phyloP scores from a whole-genome alignment of 73 alveolate species.

The Paramecium tetraurelia region DNA sequence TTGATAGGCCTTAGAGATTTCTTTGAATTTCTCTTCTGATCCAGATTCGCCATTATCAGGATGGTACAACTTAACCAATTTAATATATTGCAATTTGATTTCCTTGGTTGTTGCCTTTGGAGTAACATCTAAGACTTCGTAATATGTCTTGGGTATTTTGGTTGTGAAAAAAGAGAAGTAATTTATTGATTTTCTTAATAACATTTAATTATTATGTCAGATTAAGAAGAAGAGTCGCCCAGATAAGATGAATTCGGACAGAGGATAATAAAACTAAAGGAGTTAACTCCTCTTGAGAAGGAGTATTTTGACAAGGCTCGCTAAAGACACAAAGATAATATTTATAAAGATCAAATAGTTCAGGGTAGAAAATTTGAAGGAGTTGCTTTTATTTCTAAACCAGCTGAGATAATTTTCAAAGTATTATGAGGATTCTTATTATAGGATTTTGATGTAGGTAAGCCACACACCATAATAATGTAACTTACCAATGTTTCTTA shows the following conservation, averaged over 20 bases:
- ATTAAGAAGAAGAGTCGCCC: constrained; percentile 53
- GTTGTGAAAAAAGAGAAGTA: neutral
- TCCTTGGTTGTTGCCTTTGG: neutral
- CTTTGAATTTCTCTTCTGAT: constrained; percentile 36
- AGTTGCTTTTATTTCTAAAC: constrained; percentile 93
- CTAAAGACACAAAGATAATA: constrained; percentile 81
- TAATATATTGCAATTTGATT: neutral
- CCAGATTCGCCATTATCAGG: constrained; percentile 23
- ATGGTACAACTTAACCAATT: constrained; percentile 20
- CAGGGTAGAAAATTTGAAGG: constrained; percentile 93
- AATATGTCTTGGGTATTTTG: neutral
- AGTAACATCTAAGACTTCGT: neutral
- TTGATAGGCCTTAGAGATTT: constrained; percentile 17
- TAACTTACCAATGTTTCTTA: constrained; percentile 90
- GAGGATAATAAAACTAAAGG: constrained; percentile 35
- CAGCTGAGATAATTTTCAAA: constrained; percentile 89
- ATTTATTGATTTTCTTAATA: neutral
- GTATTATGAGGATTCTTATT: constrained; percentile 1
- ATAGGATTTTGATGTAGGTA: constrained; percentile 90
- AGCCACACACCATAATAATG: constrained; percentile 84
- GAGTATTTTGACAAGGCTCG: constrained; percentile 81
- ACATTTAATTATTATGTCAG: constrained; percentile 49
- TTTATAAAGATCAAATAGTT: constrained; percentile 85
- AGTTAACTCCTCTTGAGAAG: constrained; percentile 56
- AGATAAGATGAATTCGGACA: constrained; percentile 56